These are phyloP conservation scores for Tulasnella sp. DNA, from an alignment of 768 basidiomycete species.

Conservation along the genomic window DNA sequence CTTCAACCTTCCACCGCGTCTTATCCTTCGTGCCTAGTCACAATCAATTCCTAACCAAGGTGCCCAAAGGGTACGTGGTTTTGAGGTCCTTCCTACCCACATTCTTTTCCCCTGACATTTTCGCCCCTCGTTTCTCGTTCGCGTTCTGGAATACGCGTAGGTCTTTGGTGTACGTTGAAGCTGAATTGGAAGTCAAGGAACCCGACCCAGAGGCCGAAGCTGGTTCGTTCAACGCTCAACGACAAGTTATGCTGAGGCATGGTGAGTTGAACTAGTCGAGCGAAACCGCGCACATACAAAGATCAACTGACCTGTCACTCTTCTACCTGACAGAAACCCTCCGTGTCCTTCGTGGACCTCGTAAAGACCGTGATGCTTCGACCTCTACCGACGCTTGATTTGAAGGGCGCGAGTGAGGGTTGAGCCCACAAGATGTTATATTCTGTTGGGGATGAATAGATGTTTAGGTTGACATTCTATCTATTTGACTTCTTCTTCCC, in stretches of 20 bases:
- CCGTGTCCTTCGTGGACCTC: background rate
- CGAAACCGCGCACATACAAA: background rate
- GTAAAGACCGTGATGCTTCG: background rate
- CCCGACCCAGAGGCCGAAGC: constrained; percentile 64
- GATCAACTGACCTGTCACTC: background rate
- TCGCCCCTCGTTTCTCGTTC: background rate
- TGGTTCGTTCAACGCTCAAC: constrained; percentile 63
- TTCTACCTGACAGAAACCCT: constrained; percentile 11
- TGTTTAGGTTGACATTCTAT: background rate
- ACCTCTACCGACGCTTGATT: background rate
- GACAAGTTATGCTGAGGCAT: constrained; percentile 78
- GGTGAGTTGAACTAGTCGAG: constrained; percentile 46
- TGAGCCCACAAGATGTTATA: background rate
- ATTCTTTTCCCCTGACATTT: background rate
- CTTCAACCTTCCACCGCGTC: constrained; percentile 69
- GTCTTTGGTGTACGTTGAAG: constrained; percentile 74
- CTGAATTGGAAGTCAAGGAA: constrained; percentile 65
- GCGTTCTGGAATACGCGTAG: constrained; percentile 19
- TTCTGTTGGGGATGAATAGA: background rate
- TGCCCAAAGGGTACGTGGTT: constrained; percentile 55
- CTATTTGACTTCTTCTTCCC: background rate
- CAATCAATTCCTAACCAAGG: constrained; percentile 60
- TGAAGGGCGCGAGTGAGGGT: background rate
- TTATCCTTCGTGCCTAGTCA: constrained; percentile 62
- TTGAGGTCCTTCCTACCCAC: background rate